Percentiles rank a stretch among this genome's conserved stretches.
These are phyloP conservation scores for Aquilaria agallochum DNA, from an alignment of 441 rosid genomes.

Conservation along the genomic window DNA sequence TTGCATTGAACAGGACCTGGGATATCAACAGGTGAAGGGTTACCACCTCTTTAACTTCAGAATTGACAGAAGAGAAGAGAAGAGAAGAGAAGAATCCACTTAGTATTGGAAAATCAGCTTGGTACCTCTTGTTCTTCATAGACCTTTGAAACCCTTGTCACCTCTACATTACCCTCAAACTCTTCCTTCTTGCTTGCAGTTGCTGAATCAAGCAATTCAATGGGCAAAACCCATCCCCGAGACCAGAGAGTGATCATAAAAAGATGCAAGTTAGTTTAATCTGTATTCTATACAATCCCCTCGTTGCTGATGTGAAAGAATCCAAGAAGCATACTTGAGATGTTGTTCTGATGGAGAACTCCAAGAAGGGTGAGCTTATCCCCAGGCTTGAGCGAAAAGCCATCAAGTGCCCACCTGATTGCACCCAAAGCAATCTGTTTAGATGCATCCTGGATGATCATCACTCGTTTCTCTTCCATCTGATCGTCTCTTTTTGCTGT, in stretches of 20 bases:
- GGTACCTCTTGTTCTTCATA: slow-evolving; percentile 23
- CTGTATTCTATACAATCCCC: slow-evolving; percentile 14
- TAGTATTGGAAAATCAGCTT: not conserved
- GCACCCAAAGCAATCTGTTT: slow-evolving; percentile 24
- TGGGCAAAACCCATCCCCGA: not conserved
- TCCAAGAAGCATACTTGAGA: slow-evolving; percentile 9
- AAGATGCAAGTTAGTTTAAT: slow-evolving; percentile 3
- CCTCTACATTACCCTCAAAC: slow-evolving; percentile 25
- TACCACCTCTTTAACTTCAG: not conserved
- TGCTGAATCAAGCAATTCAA: slow-evolving; percentile 19
- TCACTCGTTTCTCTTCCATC: slow-evolving; percentile 35
- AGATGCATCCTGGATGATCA: slow-evolving; percentile 49
- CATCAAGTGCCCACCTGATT: slow-evolving; percentile 34
- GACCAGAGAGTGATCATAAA: not conserved
- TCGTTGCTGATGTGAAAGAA: slow-evolving; percentile 17
- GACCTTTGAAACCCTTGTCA: slow-evolving; percentile 28
- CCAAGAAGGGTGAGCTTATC: slow-evolving; percentile 33
- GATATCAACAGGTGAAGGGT: slow-evolving; percentile 1
- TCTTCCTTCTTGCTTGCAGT: slow-evolving; percentile 25
- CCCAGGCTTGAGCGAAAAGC: slow-evolving; percentile 34
- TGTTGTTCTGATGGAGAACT: slow-evolving; percentile 29
- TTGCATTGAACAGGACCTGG: slow-evolving; percentile 34
- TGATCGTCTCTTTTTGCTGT: not conserved
- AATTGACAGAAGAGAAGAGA: not conserved
- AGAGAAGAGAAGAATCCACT: not conserved